Conservation (phyloP, 805 yeast species). For the Nakazawaea holstii region DNA sequence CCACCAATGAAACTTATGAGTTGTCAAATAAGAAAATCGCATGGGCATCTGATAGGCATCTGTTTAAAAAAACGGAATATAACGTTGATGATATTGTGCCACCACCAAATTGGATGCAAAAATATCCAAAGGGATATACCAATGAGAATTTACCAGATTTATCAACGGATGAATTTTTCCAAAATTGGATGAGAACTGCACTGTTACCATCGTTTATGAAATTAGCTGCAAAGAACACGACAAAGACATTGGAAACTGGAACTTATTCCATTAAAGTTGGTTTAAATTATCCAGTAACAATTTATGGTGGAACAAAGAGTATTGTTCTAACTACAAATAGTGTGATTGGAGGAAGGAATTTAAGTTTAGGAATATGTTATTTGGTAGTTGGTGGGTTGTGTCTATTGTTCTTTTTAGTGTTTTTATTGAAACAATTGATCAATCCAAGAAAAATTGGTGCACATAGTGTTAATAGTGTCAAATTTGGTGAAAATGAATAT, state of each 20-base stretch:
- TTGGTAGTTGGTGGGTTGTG: constrained; percentile 78
- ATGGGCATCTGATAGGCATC: constrained; percentile 73
- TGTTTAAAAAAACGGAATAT: constrained; percentile 72
- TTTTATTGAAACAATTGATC: constrained; percentile 74
- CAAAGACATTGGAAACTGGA: constrained; percentile 53
- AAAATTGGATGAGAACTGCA: constrained; percentile 98
- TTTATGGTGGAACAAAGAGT: constrained; percentile 87
- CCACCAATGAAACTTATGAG: constrained; percentile 31
- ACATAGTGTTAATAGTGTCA: constrained; percentile 36
- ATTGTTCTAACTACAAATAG: constrained; percentile 76
- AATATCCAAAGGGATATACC: constrained; percentile 86
- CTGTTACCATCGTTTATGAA: constrained; percentile 88
- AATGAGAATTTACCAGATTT: constrained; percentile 73
- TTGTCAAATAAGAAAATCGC: constrained; percentile 62
- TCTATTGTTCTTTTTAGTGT: constrained; percentile 64
- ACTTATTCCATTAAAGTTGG: constrained; percentile 64
- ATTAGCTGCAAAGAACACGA: constrained; percentile 68
- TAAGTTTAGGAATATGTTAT: constrained; percentile 80
- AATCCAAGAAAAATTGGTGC: constrained; percentile 85
- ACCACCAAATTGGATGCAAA: constrained; percentile 85
- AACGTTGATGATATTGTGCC: constrained; percentile 72
- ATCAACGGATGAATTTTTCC: constrained; percentile 74
- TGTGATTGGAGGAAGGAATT: constrained; percentile 82
- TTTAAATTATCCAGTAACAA: constrained; percentile 74
- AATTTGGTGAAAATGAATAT: constrained; percentile 10